Evolutionary conservation across 2,329 filamentous ascomycete genomes (phyloP).

Genomic region (Domatiomyces catenatus): DNA sequence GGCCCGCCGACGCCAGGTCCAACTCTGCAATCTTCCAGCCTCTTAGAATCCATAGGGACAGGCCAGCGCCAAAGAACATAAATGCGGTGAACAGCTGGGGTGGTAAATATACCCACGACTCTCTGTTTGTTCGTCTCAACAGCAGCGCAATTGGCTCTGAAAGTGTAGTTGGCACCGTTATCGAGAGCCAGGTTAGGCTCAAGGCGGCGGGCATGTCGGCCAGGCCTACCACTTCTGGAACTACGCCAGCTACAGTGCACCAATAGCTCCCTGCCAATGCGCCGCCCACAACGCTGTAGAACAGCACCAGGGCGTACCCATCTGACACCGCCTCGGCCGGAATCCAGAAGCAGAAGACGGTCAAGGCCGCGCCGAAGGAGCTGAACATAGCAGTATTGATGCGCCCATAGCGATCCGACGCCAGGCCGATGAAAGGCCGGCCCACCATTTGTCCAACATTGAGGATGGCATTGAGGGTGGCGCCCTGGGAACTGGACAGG

Average conservation of each 20-base stretch:
- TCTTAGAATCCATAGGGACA: slow-evolving; percentile 30
- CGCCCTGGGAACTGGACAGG: slow-evolving; percentile 43
- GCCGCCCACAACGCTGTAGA: slow-evolving; percentile 45
- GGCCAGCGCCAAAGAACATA: slow-evolving; percentile 43
- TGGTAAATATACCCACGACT: slow-evolving; percentile 23
- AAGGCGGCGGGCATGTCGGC: slow-evolving; percentile 41
- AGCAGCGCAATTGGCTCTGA: slow-evolving; percentile 44
- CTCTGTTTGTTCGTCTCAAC: slow-evolving; percentile 30
- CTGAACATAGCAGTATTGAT: slow-evolving; percentile 46
- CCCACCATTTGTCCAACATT: slow-evolving; percentile 45
- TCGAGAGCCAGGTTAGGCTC: slow-evolving; percentile 43
- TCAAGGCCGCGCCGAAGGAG: slow-evolving; percentile 41
- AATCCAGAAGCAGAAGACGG: slow-evolving; percentile 47
- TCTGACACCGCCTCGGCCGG: slow-evolving; percentile 37
- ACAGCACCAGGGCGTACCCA: slow-evolving; percentile 36
- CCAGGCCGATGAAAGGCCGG: slow-evolving; percentile 47
- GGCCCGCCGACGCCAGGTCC: slow-evolving; percentile 2
- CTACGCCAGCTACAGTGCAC: slow-evolving; percentile 41
- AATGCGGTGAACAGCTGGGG: slow-evolving; percentile 43
- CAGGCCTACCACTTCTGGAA: slow-evolving; percentile 47
- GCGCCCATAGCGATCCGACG: slow-evolving; percentile 44
- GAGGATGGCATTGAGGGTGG: slow-evolving; percentile 45
- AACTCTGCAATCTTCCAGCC: slow-evolving; percentile 27
- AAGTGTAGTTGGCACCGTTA: slow-evolving; percentile 37
- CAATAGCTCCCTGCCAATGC: slow-evolving; percentile 47